Evolutionary conservation across 1,139 yeast genomes (phyloP).

Genomic region (Pichia inconspicua): DNA sequence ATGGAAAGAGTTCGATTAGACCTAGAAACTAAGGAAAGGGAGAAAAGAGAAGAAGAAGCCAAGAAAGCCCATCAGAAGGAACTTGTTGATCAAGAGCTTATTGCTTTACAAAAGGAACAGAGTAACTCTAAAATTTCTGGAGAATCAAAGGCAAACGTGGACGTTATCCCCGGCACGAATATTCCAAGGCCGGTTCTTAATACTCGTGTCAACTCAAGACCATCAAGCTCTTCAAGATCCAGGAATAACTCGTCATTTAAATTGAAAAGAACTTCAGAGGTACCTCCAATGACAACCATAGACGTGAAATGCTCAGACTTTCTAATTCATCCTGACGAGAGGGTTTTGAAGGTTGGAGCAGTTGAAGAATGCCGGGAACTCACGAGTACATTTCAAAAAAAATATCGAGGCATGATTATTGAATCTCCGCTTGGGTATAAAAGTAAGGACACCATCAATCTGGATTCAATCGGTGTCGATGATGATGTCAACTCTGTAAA

Average conservation of each 20-base stretch:
- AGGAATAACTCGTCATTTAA: slow-evolving; percentile 17
- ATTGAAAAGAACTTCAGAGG: slow-evolving; percentile 24
- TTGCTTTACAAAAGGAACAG: not conserved
- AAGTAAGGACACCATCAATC: slow-evolving; percentile 20
- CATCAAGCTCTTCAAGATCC: slow-evolving; percentile 15
- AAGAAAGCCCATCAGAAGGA: not conserved
- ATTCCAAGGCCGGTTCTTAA: slow-evolving; percentile 47
- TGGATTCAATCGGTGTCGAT: slow-evolving; percentile 6
- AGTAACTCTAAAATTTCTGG: not conserved
- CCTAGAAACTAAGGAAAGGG: not conserved
- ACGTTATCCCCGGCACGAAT: slow-evolving; percentile 47
- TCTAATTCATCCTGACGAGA: slow-evolving; percentile 57
- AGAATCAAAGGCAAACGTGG: slow-evolving; percentile 5
- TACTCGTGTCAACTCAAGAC: slow-evolving; percentile 29
- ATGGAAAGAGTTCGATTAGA: not conserved
- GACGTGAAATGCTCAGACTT: slow-evolving; percentile 65
- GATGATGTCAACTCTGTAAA: slow-evolving; percentile 21
- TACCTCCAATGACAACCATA: slow-evolving; percentile 47
- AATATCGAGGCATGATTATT: slow-evolving; percentile 46
- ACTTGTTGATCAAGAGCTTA: not conserved
- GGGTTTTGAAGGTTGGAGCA: slow-evolving; percentile 59
- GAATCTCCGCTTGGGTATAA: slow-evolving; percentile 51
- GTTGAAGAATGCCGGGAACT: slow-evolving; percentile 30
- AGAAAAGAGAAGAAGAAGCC: not conserved
- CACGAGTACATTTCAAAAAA: slow-evolving; percentile 49